phyloP scores from a whole-genome alignment of 441 rosid genomes.

The Aquilaria agallochum region DNA sequence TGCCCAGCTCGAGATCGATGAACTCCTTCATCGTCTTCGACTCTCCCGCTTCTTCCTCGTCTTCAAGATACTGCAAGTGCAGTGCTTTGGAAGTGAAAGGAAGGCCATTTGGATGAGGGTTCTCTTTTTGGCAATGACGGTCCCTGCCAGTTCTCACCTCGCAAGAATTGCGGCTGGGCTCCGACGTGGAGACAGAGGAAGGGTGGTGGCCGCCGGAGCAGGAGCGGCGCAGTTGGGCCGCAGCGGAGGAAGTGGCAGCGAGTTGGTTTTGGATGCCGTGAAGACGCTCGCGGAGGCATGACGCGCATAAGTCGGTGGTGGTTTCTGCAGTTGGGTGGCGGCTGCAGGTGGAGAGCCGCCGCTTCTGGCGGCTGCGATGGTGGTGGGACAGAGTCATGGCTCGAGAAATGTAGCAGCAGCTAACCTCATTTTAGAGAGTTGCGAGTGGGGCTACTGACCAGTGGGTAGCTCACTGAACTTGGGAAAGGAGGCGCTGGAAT shows the following conservation, averaged over 20 bases:
- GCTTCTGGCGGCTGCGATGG: constrained; percentile 8
- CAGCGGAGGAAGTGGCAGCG: constrained; percentile 12
- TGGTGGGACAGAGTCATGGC: constrained; percentile 23
- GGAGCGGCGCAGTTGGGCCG: constrained; percentile 40
- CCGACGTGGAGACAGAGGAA: constrained; percentile 23
- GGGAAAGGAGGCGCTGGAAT: too few relatives aligned
- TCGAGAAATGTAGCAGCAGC: constrained; percentile 7
- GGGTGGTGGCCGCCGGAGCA: constrained; percentile 22
- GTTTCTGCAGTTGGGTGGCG: constrained; percentile 33
- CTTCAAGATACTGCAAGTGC: constrained; percentile 18
- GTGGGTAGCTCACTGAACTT: too few relatives aligned
- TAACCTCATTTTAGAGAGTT: constrained; percentile 18
- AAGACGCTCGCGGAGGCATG: constrained; percentile 44
- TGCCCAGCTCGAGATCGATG: constrained; percentile 57
- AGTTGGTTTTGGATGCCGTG: constrained; percentile 33
- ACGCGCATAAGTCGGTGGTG: constrained; percentile 30
- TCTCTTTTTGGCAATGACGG: constrained; percentile 27
- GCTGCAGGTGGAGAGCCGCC: constrained; percentile 23
- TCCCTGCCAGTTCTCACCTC: constrained; percentile 42
- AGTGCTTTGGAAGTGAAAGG: constrained; percentile 14
- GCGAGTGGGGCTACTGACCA: too few relatives aligned
- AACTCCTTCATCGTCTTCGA: constrained; percentile 62
- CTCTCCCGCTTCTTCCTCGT: constrained; percentile 21
- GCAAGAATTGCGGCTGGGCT: constrained; percentile 63
- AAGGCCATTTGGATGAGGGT: constrained; percentile 10